Percentiles rank a stretch among this genome's conserved stretches.
Evolutionary conservation across 2,329 filamentous ascomycete genomes (phyloP).

Genomic region (Pleomassaria siparia): DNA sequence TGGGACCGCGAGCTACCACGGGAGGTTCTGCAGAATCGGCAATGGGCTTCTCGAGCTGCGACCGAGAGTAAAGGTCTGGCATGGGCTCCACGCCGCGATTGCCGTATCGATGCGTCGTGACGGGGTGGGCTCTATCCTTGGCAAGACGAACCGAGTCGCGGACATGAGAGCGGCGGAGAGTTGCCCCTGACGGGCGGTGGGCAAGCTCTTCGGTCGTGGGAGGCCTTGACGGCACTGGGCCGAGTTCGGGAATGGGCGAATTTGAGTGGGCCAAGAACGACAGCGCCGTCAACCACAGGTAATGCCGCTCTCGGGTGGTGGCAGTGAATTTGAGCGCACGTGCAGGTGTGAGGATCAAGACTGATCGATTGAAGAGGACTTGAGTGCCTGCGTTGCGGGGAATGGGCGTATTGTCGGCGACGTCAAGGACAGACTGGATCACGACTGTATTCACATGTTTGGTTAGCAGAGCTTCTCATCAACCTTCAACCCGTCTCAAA

Average conservation of each 20-base stretch:
- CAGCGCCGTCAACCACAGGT: constrained; percentile 89
- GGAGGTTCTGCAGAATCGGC: constrained; percentile 70
- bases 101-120: constrained; percentile 37
- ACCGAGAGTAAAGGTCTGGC: constrained; percentile 31
- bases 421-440: constrained; percentile 95
- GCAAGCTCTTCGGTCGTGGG: constrained; percentile 35
- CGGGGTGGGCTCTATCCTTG: constrained; percentile 62
- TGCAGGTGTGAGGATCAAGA: constrained; percentile 90
- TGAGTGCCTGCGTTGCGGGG: constrained; percentile 66
- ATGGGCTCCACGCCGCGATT: constrained; percentile 31
- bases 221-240: constrained; percentile 53
- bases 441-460: constrained; percentile 60
- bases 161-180: constrained; percentile 61
- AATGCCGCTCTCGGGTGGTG: constrained; percentile 78
- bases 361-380: constrained; percentile 83
- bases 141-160: constrained; percentile 88
- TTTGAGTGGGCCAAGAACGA: constrained; percentile 93
- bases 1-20: constrained; percentile 67
- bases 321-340: constrained; percentile 95
- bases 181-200: constrained; percentile 37
- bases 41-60: constrained; percentile 48
- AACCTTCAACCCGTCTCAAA: too few relatives aligned
- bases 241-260: constrained; percentile 75
- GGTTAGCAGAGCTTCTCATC: too few relatives aligned
- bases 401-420: constrained; percentile 87